Evolutionary conservation across 1,284 basidiomycete genomes (phyloP).

Genomic region (Ustilago xerochloae): DNA sequence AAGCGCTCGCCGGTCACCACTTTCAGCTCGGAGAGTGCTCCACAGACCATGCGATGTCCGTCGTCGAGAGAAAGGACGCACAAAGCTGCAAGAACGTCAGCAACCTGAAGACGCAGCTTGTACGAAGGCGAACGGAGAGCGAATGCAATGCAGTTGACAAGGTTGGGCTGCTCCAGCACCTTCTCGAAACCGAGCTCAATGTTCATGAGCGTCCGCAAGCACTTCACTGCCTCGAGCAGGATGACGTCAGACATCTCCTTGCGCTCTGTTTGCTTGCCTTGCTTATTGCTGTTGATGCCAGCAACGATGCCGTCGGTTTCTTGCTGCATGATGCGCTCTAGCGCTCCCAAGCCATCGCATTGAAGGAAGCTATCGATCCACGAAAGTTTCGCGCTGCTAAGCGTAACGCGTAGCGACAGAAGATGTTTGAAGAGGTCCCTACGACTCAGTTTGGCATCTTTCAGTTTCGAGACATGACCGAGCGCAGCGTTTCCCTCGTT

Average conservation of each 20-base stretch:
- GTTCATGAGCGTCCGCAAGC: slow-evolving; percentile 83
- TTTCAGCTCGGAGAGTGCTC: slow-evolving; percentile 82
- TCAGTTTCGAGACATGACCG: slow-evolving; percentile 31
- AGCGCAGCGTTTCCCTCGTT: slow-evolving; percentile 26
- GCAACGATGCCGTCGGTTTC: slow-evolving; percentile 45
- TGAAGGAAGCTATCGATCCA: slow-evolving; percentile 83
- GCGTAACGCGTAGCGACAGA: slow-evolving; percentile 83
- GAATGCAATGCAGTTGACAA: slow-evolving; percentile 81
- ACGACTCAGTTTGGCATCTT: slow-evolving; percentile 39
- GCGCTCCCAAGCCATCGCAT: slow-evolving; percentile 75
- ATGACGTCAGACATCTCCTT: slow-evolving; percentile 59
- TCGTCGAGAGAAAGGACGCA: slow-evolving; percentile 79
- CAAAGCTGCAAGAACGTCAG: slow-evolving; percentile 84
- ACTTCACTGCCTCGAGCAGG: slow-evolving; percentile 73
- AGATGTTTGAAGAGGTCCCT: slow-evolving; percentile 75
- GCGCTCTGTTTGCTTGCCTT: slow-evolving; percentile 33
- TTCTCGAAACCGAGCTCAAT: slow-evolving; percentile 82
- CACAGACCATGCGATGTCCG: slow-evolving; percentile 79
- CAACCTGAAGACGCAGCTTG: slow-evolving; percentile 78
- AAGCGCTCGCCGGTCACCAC: slow-evolving; percentile 79
- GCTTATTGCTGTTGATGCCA: slow-evolving; percentile 9
- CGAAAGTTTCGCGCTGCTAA: slow-evolving; percentile 81
- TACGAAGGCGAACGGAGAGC: slow-evolving; percentile 75
- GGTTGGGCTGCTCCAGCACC: slow-evolving; percentile 76
- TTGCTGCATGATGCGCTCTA: slow-evolving; percentile 48